These are phyloP conservation scores for Colletotrichum limetticola DNA, from an alignment of 2,329 filamentous ascomycete genomes.

Conservation along the genomic window DNA sequence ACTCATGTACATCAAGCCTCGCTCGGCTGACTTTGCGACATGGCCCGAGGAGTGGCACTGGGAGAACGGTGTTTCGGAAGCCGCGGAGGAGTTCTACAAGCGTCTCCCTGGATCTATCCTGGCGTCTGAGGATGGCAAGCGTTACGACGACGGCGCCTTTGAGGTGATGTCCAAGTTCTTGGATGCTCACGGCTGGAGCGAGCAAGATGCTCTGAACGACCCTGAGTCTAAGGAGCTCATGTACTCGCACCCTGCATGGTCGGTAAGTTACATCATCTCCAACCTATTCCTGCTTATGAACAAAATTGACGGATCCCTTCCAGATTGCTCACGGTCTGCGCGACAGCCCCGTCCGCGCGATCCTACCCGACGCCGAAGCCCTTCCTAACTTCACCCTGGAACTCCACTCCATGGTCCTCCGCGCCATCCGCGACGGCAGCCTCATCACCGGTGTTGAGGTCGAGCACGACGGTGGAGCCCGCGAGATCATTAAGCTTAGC, in stretches of 20 bases:
- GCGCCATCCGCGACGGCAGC: conserved; percentile 37
- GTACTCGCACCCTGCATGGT: conserved; percentile 37
- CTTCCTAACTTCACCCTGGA: conserved; percentile 49
- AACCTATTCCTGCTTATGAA: neutral
- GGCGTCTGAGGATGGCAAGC: conserved; percentile 33
- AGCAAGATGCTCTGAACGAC: conserved; percentile 31
- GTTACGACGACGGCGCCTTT: conserved; percentile 36
- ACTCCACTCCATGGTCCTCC: conserved; percentile 36
- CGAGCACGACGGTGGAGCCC: conserved; percentile 23
- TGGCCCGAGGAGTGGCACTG: conserved; percentile 38
- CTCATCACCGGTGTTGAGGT: conserved; percentile 48
- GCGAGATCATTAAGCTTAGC: conserved; percentile 35
- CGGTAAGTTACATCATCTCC: neutral
- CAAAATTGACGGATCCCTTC: neutral
- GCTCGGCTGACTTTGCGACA: conserved; percentile 21
- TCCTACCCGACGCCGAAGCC: conserved; percentile 49
- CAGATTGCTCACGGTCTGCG: conserved; percentile 35
- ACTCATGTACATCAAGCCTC: conserved; percentile 40
- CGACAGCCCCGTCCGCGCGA: conserved; percentile 43
- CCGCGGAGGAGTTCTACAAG: conserved; percentile 36
- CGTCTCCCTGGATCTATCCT: conserved; percentile 34
- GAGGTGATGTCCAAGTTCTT: conserved; percentile 34
- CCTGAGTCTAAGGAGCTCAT: conserved; percentile 34
- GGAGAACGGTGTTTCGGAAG: conserved; percentile 34
- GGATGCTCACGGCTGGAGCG: conserved; percentile 33